Evolutionary conservation across 2,329 filamentous ascomycete species (phyloP).

Genomic region (Diaporthe nobilis): DNA sequence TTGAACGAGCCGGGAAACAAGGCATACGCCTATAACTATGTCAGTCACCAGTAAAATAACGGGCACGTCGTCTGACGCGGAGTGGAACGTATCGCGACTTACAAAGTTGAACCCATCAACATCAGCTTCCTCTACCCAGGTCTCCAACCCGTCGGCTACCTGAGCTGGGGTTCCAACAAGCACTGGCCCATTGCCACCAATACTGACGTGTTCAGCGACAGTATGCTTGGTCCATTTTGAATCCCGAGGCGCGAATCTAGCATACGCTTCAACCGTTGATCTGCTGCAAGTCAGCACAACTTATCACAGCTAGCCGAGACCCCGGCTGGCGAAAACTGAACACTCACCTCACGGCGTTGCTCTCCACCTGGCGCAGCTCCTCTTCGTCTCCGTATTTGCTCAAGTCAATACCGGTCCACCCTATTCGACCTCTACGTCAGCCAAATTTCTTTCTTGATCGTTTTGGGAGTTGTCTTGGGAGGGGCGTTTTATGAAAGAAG

Average conservation of each 20-base stretch:
- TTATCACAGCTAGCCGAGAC: neutral
- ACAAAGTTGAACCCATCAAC: conserved; percentile 82
- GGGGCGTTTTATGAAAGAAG: no score
- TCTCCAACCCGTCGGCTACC: conserved; percentile 77
- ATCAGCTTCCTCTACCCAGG: conserved; percentile 77
- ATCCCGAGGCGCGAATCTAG: conserved; percentile 37
- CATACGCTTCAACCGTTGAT: conserved; percentile 45
- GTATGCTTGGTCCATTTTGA: conserved; percentile 81
- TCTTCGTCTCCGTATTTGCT: conserved; percentile 56
- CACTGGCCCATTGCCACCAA: conserved; percentile 77
- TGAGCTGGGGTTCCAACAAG: conserved; percentile 74
- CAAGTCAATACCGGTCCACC: conserved; percentile 76
- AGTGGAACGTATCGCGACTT: conserved; percentile 23
- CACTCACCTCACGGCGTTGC: conserved; percentile 56
- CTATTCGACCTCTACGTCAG: conserved; percentile 47
- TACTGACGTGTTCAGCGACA: conserved; percentile 76
- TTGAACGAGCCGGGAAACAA: conserved; percentile 72
- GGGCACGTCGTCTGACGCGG: no score
- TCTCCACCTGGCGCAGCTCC: conserved; percentile 56
- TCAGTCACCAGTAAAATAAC: neutral
- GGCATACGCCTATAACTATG: conserved; percentile 56
- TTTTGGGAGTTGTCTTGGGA: no score
- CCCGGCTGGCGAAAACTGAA: neutral
- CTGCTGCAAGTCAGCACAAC: neutral
- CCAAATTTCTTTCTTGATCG: no score